Evolutionary conservation across 2,329 filamentous ascomycete species (phyloP).

Genomic region (Elsinoe perseae): DNA sequence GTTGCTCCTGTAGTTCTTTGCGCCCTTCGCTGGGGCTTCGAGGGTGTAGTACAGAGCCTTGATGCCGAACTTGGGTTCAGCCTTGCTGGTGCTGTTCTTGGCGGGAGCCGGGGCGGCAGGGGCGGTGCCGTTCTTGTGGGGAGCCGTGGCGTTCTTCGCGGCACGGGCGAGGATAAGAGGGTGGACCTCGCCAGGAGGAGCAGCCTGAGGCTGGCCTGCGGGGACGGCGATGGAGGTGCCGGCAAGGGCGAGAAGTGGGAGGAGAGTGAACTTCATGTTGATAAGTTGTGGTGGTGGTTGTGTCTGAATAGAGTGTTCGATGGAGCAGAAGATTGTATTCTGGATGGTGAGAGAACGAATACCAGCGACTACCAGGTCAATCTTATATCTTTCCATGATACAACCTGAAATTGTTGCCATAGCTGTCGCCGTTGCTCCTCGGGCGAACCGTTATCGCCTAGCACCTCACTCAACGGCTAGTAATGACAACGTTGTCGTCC

Average conservation of each 20-base stretch:
- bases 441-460: conserved; percentile 3
- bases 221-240: not conserved
- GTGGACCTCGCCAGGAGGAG: conserved; percentile 10
- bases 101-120: not conserved
- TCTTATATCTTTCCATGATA: not conserved
- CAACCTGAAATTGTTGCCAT: conserved; percentile 8
- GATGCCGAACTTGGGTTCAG: not conserved
- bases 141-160: conserved; percentile 3
- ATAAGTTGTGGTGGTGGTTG: not conserved
- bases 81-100: conserved; percentile 6
- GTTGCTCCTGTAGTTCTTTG: not conserved
- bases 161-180: conserved; percentile 1
- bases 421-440: conserved; percentile 1
- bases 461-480: not conserved
- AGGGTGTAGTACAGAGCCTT: conserved; percentile 6
- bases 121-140: not conserved
- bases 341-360: not conserved
- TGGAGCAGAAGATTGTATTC: not conserved
- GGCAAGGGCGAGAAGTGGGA: conserved; percentile 6
- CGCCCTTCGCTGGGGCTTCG: not conserved
- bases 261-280: conserved; percentile 14
- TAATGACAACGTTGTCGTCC: conserved; percentile 4
- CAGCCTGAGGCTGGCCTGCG: conserved; percentile 1
- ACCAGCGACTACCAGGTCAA: not conserved
- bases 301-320: not conserved